These are phyloP conservation scores for Penicillium chermesinum DNA, from an alignment of 495 filamentous ascomycete genomes.

Conservation along the genomic window DNA sequence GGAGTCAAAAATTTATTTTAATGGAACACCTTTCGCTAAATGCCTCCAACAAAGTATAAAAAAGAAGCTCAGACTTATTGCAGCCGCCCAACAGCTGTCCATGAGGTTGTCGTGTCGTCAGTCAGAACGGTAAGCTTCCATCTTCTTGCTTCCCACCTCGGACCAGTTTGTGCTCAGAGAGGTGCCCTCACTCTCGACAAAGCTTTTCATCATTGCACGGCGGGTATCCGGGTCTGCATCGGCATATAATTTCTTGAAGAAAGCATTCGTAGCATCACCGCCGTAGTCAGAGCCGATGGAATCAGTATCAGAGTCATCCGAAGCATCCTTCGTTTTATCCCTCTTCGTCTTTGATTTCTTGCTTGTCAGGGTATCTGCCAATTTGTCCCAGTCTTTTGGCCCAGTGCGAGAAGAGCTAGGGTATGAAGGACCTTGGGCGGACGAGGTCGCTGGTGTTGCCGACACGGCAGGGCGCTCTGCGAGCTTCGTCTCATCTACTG, in stretches of 20 bases:
- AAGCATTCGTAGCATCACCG: slow-evolving; percentile 69
- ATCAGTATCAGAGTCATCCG: slow-evolving; percentile 38
- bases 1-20: too few species aligned
- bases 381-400: slow-evolving; percentile 88
- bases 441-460: slow-evolving; percentile 17
- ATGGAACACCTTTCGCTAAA: slow-evolving; percentile 20
- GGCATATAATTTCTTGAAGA: slow-evolving; percentile 91
- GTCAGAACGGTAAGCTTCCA: slow-evolving; percentile 65
- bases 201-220: slow-evolving; percentile 98
- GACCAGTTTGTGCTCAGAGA: slow-evolving; percentile 89
- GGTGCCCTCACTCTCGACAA: slow-evolving; percentile 86
- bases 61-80: background rate
- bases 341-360: slow-evolving; percentile 32
- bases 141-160: slow-evolving; percentile 69
- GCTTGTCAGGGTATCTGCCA: slow-evolving; percentile 53
- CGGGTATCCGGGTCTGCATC: slow-evolving; percentile 71
- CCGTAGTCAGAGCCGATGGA: slow-evolving; percentile 55
- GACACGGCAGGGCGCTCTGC: slow-evolving; percentile 24
- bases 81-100: background rate
- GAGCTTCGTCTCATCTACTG: slow-evolving; percentile 23
- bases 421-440: slow-evolving; percentile 55
- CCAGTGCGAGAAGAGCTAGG: slow-evolving; percentile 84
- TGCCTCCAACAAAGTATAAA: slow-evolving; percentile 6
- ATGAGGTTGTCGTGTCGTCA: slow-evolving; percentile 13
- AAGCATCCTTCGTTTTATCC: slow-evolving; percentile 19